These are phyloP conservation scores for Mucor mucedo DNA, from an alignment of 371 early-diverging fungal genomes.

Conservation along the genomic window DNA sequence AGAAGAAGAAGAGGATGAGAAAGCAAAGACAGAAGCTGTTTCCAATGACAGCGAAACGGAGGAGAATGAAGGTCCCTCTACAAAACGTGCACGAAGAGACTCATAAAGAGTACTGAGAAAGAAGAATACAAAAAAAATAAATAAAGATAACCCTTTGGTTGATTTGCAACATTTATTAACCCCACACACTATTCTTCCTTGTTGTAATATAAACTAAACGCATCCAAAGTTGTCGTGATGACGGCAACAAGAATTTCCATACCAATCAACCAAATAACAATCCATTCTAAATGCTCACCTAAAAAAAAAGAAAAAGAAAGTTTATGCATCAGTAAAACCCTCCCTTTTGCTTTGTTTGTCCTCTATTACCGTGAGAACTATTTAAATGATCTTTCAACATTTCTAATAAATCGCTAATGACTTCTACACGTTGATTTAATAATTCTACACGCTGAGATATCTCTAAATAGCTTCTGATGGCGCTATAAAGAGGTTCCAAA, in stretches of 20 bases:
- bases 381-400: conserved; percentile 86
- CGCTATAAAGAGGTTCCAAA: conserved; percentile 78
- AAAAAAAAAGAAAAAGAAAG: too few species aligned
- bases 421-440: conserved; percentile 63
- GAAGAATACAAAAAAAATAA: too few species aligned
- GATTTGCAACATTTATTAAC: too few species aligned
- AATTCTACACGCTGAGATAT: conserved; percentile 68
- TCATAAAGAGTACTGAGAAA: too few species aligned
- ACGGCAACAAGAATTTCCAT: conserved; percentile 83
- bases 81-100: not conserved
- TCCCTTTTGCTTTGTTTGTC: too few species aligned
- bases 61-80: not conserved
- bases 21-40: not conserved
- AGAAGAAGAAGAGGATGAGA: conserved; percentile 18
- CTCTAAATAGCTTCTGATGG: conserved; percentile 81
- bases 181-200: conserved; percentile 5
- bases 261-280: conserved; percentile 82
- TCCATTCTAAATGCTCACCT: conserved; percentile 79
- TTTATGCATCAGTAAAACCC: too few species aligned
- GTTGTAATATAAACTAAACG: conserved; percentile 71
- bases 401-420: conserved; percentile 81
- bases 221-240: conserved; percentile 79
- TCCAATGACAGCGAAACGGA: not conserved
- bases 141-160: too few species aligned
- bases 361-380: conserved; percentile 54